These are phyloP conservation scores for Hirsutella rhossiliensis DNA, from an alignment of 2,329 filamentous ascomycete species.

Conservation along the genomic window DNA sequence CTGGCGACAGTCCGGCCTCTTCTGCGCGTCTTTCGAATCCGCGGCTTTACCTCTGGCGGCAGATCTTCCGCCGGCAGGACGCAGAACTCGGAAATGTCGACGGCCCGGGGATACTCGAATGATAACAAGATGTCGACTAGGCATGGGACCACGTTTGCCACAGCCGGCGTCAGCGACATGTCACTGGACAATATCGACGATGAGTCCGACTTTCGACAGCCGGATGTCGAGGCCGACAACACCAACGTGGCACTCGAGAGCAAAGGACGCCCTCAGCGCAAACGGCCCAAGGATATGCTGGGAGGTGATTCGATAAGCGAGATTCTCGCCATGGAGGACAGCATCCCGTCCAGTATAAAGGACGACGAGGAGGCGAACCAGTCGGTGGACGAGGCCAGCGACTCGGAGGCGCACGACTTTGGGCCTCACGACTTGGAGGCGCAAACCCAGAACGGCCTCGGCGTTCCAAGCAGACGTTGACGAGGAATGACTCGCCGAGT, in stretches of 20 bases:
- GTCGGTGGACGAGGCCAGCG: no score
- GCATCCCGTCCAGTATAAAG: no score
- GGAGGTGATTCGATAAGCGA: no score
- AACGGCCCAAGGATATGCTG: no score
- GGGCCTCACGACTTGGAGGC: no score
- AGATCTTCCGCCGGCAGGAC: constrained; percentile 9
- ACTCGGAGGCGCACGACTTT: no score
- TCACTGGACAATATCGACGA: constrained; percentile 17
- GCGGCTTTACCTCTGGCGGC: constrained; percentile 31
- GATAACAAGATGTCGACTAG: constrained; percentile 5
- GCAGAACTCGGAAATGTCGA: constrained; percentile 16
- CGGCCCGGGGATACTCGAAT: constrained; percentile 12
- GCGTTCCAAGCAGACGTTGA: no score
- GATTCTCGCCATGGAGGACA: no score
- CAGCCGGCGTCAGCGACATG: constrained; percentile 23
- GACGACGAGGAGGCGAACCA: no score
- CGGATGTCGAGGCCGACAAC: constrained; percentile 2
- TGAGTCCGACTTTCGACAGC: constrained; percentile 4
- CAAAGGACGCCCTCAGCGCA: no score
- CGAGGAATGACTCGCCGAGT: no score
- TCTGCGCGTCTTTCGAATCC: constrained; percentile 33
- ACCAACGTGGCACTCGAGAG: constrained; percentile 5
- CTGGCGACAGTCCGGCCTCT: constrained; percentile 43
- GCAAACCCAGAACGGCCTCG: no score
- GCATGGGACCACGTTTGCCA: constrained; percentile 14